A percentile compares a stretch with the other conserved stretches of the same genome.
phyloP scores from a whole-genome alignment of 148 eudicot genomes.

The Fagopyrum homotropicum region DNA sequence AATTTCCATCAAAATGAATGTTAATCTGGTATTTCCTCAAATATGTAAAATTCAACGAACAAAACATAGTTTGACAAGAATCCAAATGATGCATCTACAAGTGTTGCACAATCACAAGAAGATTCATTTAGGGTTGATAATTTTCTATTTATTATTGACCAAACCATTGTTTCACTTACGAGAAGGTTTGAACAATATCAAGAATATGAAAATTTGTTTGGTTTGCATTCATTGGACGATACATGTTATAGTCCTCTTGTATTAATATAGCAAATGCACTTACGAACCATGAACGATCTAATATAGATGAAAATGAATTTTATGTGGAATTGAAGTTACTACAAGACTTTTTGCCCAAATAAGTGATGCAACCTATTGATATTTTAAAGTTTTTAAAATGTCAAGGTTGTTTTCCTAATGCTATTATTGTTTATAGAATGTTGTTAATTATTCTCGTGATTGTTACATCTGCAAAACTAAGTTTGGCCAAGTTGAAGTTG shows the following conservation, averaged over 20 bases:
- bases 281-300: slow-evolving; percentile 13
- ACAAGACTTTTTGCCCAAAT: neutral
- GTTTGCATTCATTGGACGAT: no score
- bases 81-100: neutral
- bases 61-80: slow-evolving; percentile 16
- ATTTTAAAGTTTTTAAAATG: slow-evolving; percentile 16
- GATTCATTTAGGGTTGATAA: slow-evolving; percentile 23
- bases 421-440: slow-evolving; percentile 22
- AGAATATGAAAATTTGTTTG: no score
- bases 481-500: slow-evolving; percentile 20
- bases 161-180: slow-evolving; percentile 9
- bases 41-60: slow-evolving; percentile 12
- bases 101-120: neutral
- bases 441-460: slow-evolving; percentile 21
- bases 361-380: slow-evolving; percentile 15
- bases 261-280: slow-evolving; percentile 14
- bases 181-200: no score
- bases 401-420: slow-evolving; percentile 22
- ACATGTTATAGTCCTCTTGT: slow-evolving; percentile 14
- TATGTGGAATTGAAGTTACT: slow-evolving; percentile 10
- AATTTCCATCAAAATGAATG: slow-evolving; percentile 12
- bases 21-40: neutral
- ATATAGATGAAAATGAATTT: slow-evolving; percentile 23
- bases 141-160: slow-evolving; percentile 19
- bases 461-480: slow-evolving; percentile 22